phyloP scores from a whole-genome alignment of 192 early-diverging fungal genomes.

The Linderina pennispora region DNA sequence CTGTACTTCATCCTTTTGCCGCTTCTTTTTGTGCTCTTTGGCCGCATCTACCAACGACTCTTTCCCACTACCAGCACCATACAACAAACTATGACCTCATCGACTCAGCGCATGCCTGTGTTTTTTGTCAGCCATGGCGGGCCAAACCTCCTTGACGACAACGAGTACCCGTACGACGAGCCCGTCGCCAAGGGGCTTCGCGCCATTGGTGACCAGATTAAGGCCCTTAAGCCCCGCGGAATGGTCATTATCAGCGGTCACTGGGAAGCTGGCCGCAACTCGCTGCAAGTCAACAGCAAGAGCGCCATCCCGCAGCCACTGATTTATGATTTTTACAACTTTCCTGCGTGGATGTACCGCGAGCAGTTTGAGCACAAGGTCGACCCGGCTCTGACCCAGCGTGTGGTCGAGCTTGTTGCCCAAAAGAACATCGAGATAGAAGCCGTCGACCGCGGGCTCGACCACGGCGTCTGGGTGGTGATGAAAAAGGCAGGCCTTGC shows the following conservation, averaged over 20 bases:
- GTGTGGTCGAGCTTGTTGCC: conserved; percentile 48
- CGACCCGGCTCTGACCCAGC: conserved; percentile 45
- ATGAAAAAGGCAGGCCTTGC: conserved; percentile 55
- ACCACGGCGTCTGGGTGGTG: conserved; percentile 69
- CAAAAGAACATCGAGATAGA: conserved; percentile 42
- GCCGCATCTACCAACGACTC: neutral
- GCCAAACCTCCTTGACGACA: conserved; percentile 27
- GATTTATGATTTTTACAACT: conserved; percentile 66
- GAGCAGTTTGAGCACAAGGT: conserved; percentile 54
- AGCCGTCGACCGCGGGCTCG: conserved; percentile 51
- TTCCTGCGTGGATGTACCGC: conserved; percentile 53
- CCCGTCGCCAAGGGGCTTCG: conserved; percentile 14
- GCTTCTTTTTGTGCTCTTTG: neutral
- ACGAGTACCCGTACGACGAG: conserved; percentile 16
- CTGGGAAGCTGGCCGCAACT: conserved; percentile 51
- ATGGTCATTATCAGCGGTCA: conserved; percentile 63
- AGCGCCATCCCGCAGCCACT: conserved; percentile 20
- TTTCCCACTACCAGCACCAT: neutral
- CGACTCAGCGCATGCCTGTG: conserved; percentile 14
- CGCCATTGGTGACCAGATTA: conserved; percentile 45
- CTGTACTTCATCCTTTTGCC: conserved; percentile 3
- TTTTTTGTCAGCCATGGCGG: conserved; percentile 42
- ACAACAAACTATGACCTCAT: neutral
- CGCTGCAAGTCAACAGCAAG: conserved; percentile 36
- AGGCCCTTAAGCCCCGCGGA: conserved; percentile 43